Evolutionary conservation across 805 yeast species (phyloP).

Genomic region (Pichia heedii): DNA sequence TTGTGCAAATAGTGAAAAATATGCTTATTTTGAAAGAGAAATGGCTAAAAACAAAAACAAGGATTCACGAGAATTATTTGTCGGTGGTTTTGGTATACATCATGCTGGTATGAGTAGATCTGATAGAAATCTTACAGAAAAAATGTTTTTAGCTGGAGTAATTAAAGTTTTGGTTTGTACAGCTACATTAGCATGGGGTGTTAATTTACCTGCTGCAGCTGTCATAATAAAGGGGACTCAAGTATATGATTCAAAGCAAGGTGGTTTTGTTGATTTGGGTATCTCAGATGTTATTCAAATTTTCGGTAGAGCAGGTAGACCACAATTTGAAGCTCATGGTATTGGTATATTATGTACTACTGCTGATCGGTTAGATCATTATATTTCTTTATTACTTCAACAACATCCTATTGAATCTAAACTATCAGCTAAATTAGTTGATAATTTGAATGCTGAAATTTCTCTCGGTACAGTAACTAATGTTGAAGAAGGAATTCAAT

Average conservation of each 20-base stretch:
- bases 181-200: slow-evolving; percentile 99
- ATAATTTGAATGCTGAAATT: slow-evolving; percentile 92
- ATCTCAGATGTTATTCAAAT: slow-evolving; percentile 96
- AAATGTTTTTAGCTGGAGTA: slow-evolving; percentile 76
- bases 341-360: slow-evolving; percentile 87
- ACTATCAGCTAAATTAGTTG: slow-evolving; percentile 68
- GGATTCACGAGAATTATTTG: slow-evolving; percentile 74
- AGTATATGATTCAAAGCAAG: slow-evolving; percentile 86
- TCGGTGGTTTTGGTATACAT: slow-evolving; percentile 81
- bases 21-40: slow-evolving; percentile 48
- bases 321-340: slow-evolving; percentile 89
- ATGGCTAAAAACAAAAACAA: slow-evolving; percentile 62
- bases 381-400: slow-evolving; percentile 79
- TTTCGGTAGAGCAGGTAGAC: slow-evolving; percentile 99
- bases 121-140: slow-evolving; percentile 84
- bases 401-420: slow-evolving; percentile 95
- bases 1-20: slow-evolving; percentile 35
- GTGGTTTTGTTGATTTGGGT: slow-evolving; percentile 90
- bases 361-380: slow-evolving; percentile 73
- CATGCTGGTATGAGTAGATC: slow-evolving; percentile 95
- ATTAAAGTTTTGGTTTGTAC: slow-evolving; percentile 90
- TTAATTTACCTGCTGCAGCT: slow-evolving; percentile 94
- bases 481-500: slow-evolving; percentile 87
- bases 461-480: slow-evolving; percentile 92
- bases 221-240: slow-evolving; percentile 96